These are phyloP conservation scores for Sinapis alba DNA, from an alignment of 441 rosid species.

Conservation along the genomic window DNA sequence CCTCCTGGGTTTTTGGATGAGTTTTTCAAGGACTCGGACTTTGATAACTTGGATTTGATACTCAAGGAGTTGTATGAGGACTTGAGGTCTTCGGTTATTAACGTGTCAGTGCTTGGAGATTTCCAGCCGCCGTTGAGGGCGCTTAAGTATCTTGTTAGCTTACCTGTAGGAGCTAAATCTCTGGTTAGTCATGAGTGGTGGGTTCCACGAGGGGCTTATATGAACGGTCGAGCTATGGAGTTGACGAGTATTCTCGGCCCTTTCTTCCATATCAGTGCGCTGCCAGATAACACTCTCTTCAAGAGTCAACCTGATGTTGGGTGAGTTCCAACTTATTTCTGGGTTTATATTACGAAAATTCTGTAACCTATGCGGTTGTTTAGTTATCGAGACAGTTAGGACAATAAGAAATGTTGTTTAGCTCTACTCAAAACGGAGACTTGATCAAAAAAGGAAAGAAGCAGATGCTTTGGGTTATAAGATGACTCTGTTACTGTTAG, in stretches of 20 bases:
- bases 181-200: slow-evolving; percentile 93
- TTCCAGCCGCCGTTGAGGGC: slow-evolving; percentile 93
- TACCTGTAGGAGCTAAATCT: slow-evolving; percentile 78
- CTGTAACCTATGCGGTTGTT: background rate
- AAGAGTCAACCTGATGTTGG: slow-evolving; percentile 98
- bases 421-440: background rate
- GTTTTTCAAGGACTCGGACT: slow-evolving; percentile 77
- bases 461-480: background rate
- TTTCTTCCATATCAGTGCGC: slow-evolving; percentile 90
- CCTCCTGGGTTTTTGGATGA: slow-evolving; percentile 94
- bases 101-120: slow-evolving; percentile 83
- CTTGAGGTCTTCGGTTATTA: slow-evolving; percentile 81
- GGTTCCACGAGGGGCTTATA: slow-evolving; percentile 85
- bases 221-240: slow-evolving; percentile 94
- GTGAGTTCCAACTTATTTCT: slow-evolving; percentile 48
- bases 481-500: slow-evolving; percentile 10
- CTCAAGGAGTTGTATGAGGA: slow-evolving; percentile 86
- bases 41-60: slow-evolving; percentile 78
- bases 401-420: background rate
- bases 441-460: slow-evolving; percentile 8
- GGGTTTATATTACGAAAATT: slow-evolving; percentile 2
- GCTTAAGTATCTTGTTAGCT: slow-evolving; percentile 72
- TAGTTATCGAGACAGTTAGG: background rate
- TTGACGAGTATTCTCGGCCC: slow-evolving; percentile 98
- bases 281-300: slow-evolving; percentile 81